These are phyloP conservation scores for Kalaharituber pfeilii DNA, from an alignment of 2,329 filamentous ascomycete species.

Conservation along the genomic window DNA sequence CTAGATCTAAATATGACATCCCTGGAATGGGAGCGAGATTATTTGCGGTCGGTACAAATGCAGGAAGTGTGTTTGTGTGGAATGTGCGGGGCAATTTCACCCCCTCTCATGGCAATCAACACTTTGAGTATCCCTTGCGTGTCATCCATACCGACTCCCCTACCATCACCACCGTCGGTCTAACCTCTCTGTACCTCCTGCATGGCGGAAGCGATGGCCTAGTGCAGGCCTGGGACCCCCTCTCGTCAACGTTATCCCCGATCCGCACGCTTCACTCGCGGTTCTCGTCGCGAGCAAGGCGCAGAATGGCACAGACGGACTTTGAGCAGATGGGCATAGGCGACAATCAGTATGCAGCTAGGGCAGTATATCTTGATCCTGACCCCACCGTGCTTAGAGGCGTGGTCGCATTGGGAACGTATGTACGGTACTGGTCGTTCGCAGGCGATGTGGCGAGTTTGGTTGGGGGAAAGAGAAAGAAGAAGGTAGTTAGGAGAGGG, in stretches of 20 bases:
- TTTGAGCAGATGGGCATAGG: conserved; percentile 50
- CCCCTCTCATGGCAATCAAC: conserved; percentile 40
- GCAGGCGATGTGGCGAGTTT: conserved; percentile 62
- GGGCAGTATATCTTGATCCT: conserved; percentile 71
- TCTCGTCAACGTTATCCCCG: conserved; percentile 61
- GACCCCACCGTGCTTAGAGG: conserved; percentile 74
- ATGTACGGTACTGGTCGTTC: conserved; percentile 85
- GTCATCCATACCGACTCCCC: conserved; percentile 82
- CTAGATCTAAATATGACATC: conserved; percentile 31
- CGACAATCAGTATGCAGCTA: conserved; percentile 62
- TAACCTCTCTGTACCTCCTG: conserved; percentile 74
- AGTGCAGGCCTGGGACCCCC: conserved; percentile 91
- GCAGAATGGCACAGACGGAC: conserved; percentile 42
- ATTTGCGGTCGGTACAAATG: conserved; percentile 62
- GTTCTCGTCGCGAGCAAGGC: conserved; percentile 64
- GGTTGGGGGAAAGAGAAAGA: conserved; percentile 48
- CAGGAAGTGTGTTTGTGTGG: conserved; percentile 66
- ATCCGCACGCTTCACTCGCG: conserved; percentile 75
- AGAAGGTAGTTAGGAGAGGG: conserved; percentile 29
- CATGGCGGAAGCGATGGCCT: conserved; percentile 89
- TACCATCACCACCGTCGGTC: conserved; percentile 61
- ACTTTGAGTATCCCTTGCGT: conserved; percentile 48
- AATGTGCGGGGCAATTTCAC: conserved; percentile 45
- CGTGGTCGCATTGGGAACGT: conserved; percentile 69
- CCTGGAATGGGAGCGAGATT: conserved; percentile 73